Conservation (phyloP, 768 basidiomycete species). For the Podaxis carcinomalis region DNA sequence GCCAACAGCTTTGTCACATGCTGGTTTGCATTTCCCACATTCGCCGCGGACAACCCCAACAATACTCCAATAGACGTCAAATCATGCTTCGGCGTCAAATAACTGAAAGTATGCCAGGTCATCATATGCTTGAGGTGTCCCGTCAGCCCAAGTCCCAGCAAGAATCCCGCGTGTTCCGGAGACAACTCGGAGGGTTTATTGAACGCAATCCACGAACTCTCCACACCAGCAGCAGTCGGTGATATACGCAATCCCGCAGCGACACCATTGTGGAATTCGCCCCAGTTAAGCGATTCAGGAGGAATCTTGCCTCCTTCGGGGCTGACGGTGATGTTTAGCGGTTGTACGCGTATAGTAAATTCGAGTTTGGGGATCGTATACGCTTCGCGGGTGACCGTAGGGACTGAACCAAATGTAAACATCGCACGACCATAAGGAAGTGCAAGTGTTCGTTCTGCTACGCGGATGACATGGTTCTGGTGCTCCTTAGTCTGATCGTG, state of each 20-base stretch:
- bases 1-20: slow-evolving; percentile 90
- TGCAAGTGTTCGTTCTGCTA: slow-evolving; percentile 87
- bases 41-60: slow-evolving; percentile 89
- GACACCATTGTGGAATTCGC: slow-evolving; percentile 97
- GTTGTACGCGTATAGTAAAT: slow-evolving; percentile 69
- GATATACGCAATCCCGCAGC: slow-evolving; percentile 86
- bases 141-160: slow-evolving; percentile 87
- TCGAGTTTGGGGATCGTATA: slow-evolving; percentile 80
- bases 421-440: slow-evolving; percentile 87
- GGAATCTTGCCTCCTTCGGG: slow-evolving; percentile 74
- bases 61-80: slow-evolving; percentile 91
- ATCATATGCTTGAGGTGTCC: slow-evolving; percentile 88
- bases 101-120: slow-evolving; percentile 94
- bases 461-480: slow-evolving; percentile 72
- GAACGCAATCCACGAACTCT: slow-evolving; percentile 95
- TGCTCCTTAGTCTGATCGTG: slow-evolving; percentile 85
- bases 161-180: slow-evolving; percentile 93
- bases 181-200: slow-evolving; percentile 90
- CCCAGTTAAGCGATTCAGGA: slow-evolving; percentile 77
- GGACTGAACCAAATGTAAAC: slow-evolving; percentile 85
- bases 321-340: slow-evolving; percentile 57
- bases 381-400: slow-evolving; percentile 70
- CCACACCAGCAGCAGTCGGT: slow-evolving; percentile 67
- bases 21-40: slow-evolving; percentile 78
- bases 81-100: slow-evolving; percentile 95